These are phyloP conservation scores for Exophiala sp. DNA, from an alignment of 2,329 filamentous ascomycete genomes.

Conservation along the genomic window DNA sequence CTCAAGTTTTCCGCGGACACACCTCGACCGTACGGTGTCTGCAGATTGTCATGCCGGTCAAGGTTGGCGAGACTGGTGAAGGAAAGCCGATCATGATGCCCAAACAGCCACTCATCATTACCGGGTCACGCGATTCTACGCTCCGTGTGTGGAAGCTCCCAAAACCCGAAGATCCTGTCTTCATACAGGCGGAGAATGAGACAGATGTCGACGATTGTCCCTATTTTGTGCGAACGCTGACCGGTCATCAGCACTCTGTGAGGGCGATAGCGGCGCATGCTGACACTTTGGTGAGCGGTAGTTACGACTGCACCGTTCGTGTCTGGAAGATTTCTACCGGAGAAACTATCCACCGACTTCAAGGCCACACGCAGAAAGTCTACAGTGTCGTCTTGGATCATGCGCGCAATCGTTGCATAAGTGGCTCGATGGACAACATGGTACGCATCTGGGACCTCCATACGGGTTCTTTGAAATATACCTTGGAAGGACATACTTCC, in stretches of 20 bases:
- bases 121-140: slow-evolving; percentile 90
- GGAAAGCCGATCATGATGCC: slow-evolving; percentile 83
- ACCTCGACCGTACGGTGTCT: slow-evolving; percentile 95
- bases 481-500: slow-evolving; percentile 86
- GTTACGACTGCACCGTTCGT: slow-evolving; percentile 90
- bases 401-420: slow-evolving; percentile 90
- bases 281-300: slow-evolving; percentile 94
- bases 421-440: slow-evolving; percentile 95
- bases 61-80: slow-evolving; percentile 67
- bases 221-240: slow-evolving; percentile 85
- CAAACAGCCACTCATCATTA: slow-evolving; percentile 92
- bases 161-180: slow-evolving; percentile 69
- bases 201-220: slow-evolving; percentile 76
- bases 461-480: slow-evolving; percentile 79
- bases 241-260: slow-evolving; percentile 88
- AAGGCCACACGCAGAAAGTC: slow-evolving; percentile 87
- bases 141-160: slow-evolving; percentile 93
- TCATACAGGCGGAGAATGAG: slow-evolving; percentile 75
- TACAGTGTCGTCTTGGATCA: slow-evolving; percentile 96
- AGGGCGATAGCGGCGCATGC: slow-evolving; percentile 92
- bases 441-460: slow-evolving; percentile 97
- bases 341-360: slow-evolving; percentile 76
- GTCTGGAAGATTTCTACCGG: slow-evolving; percentile 98
- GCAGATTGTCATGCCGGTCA: slow-evolving; percentile 84
- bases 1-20: slow-evolving; percentile 94